Evolutionary conservation across 2,329 filamentous ascomycete genomes (phyloP).

Genomic region (Aureobasidium melanogenum): DNA sequence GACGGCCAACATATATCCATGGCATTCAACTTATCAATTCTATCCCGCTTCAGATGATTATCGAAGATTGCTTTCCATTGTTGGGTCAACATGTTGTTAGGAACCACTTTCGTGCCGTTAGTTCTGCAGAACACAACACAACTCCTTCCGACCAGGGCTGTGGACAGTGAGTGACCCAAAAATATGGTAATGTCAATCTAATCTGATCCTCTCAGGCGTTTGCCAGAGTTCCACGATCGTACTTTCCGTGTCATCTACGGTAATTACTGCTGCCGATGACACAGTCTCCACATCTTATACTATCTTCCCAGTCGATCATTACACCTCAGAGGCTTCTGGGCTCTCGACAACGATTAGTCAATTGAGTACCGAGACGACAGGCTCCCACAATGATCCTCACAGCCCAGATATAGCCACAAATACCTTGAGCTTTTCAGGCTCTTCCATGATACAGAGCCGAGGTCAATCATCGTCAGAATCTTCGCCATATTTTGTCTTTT

Average conservation of each 20-base stretch:
- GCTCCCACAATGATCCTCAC: neutral
- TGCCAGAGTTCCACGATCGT: neutral
- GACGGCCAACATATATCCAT: slow-evolving; percentile 10
- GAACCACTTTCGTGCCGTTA: neutral
- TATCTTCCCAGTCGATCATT: neutral
- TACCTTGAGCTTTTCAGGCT: neutral
- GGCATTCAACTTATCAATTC: neutral
- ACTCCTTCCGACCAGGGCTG: neutral
- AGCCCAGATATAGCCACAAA: neutral
- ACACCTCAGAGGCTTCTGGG: neutral
- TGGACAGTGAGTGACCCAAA: neutral
- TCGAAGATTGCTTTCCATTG: neutral
- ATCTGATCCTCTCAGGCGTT: neutral
- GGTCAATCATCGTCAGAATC: neutral
- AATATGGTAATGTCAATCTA: neutral
- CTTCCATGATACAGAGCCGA: neutral
- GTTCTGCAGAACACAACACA: neutral
- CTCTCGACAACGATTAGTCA: neutral
- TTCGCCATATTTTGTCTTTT: neutral
- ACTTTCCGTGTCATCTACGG: neutral
- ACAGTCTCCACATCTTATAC: neutral
- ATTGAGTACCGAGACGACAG: neutral
- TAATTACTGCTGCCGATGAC: neutral
- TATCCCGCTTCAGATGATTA: neutral
- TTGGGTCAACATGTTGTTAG: neutral